These are phyloP conservation scores for Artomyces pyxidatus DNA, from an alignment of 768 basidiomycete species.

Conservation along the genomic window DNA sequence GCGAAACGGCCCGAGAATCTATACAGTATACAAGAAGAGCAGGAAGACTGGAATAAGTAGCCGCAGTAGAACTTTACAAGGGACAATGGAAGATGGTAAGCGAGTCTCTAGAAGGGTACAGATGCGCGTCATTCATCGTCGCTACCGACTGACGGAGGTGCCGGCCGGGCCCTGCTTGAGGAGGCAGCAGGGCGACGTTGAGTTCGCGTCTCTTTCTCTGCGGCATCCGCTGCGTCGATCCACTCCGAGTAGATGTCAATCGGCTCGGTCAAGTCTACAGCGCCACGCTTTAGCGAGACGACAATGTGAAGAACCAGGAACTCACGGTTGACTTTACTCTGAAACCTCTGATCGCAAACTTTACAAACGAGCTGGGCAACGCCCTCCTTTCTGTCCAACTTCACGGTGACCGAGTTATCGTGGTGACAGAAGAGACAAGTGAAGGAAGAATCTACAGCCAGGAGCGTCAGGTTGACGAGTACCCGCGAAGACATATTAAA, in stretches of 20 bases:
- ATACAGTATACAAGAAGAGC: too few relatives aligned
- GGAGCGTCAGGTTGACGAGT: too few relatives aligned
- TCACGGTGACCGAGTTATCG: constrained; percentile 80
- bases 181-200: constrained; percentile 46
- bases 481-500: too few relatives aligned
- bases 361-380: constrained; percentile 73
- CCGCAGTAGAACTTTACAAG: too few relatives aligned
- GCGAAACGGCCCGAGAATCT: too few relatives aligned
- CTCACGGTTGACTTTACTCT: constrained; percentile 82
- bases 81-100: not conserved
- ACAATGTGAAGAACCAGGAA: constrained; percentile 15
- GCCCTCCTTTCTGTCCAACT: constrained; percentile 80
- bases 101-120: not conserved
- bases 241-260: constrained; percentile 89
- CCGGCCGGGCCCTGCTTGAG: constrained; percentile 38
- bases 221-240: constrained; percentile 85
- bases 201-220: constrained; percentile 44
- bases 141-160: constrained; percentile 30
- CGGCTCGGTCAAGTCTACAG: constrained; percentile 73
- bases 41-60: too few relatives aligned
- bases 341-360: constrained; percentile 81
- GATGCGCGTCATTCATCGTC: constrained; percentile 38
- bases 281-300: constrained; percentile 5
- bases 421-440: constrained; percentile 88
- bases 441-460: constrained; percentile 61